Conservation (phyloP, 169 alveolate genomes). For the Blepharisma undulans region DNA sequence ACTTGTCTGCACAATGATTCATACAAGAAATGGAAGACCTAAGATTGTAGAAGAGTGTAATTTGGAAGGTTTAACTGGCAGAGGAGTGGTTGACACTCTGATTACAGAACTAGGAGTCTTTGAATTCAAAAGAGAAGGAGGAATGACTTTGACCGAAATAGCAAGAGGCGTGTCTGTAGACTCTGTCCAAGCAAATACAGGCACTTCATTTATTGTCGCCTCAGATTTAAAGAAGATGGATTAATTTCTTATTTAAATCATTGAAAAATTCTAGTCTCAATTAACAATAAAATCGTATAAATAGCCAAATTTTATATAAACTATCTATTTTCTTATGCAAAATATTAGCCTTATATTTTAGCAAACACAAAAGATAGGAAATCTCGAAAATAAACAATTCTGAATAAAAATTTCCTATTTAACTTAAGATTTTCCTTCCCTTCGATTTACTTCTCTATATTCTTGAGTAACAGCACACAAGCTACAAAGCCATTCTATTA, state of each 20-base stretch:
- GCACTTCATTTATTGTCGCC: background rate
- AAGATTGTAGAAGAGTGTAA: conserved; percentile 58
- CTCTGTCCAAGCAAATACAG: background rate
- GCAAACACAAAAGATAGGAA: background rate
- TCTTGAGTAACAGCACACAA: conserved; percentile 20
- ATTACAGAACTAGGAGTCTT: conserved; percentile 78
- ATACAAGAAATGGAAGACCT: conserved; percentile 49
- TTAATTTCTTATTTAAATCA: background rate
- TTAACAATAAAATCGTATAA: background rate
- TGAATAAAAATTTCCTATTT: background rate
- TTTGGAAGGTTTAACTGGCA: conserved; percentile 67
- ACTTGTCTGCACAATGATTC: conserved; percentile 59
- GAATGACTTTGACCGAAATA: conserved; percentile 28
- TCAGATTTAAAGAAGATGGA: conserved; percentile 26
- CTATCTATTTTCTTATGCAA: too few relatives aligned
- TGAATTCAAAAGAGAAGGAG: conserved; percentile 34
- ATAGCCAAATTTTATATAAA: background rate
- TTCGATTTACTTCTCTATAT: conserved; percentile 25
- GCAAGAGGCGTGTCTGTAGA: conserved; percentile 4
- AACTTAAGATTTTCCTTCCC: background rate
- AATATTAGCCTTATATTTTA: too few relatives aligned
- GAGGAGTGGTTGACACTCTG: conserved; percentile 51
- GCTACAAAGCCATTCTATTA: background rate
- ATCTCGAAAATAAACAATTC: background rate
- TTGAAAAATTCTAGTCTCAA: background rate